Base-by-base conservation (phyloP, 345 rosid genomes). In the Rhodomyrtus tomentosa region DNA sequence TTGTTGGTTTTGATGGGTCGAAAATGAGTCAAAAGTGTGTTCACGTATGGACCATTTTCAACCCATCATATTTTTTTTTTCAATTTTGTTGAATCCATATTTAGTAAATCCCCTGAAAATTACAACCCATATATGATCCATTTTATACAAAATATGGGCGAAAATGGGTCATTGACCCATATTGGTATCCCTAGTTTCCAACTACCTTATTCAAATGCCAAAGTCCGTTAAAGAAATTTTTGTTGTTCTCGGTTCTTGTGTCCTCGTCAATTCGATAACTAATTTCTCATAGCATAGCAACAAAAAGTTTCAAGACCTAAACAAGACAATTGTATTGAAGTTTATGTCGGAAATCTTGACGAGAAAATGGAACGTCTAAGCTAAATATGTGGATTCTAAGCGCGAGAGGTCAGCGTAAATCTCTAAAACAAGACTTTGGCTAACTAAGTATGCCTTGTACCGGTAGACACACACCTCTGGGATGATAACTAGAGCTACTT, bases 331-430 rank as follows among this genome's bases (percentile, higher is more conserved):
- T 36, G 36, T 36, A 36, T 68, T 36, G 25, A 68, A 68, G 25
- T 21, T 68, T 36, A 36, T 5, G 45, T 18, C 25, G 79, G 45
- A 40, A 36, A 20, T 68, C 79, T 36, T 68, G 79, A 68, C 25
- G 25, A 32, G 45, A 36, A 24, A 54, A 52, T 22, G 21, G 83
- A 18, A 3, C 83, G n/a, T 52, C 85, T 56, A 81, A 84, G 62
- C 87, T 88, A 87, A 88, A 87, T 24, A 54, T 55, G 53, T 86
- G 85, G 84, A 85, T 84, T 54, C 90, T 82, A 50, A 73, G 86
- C 87, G 81, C 87, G 81, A 90, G 84, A 53, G 59, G 83, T 74
- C 45, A 55, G 85, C 81, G 82, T 80, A 36, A 38, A 85, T 86
- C 72, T 82, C 86, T 40, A 81, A 83, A 50, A 32, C 79, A 68